Evolutionary conservation across 176 grass and related monocot genomes (phyloP), one percentile per base, ranked within the genome.

Genomic region (Aegilops sharonensis): DNA sequence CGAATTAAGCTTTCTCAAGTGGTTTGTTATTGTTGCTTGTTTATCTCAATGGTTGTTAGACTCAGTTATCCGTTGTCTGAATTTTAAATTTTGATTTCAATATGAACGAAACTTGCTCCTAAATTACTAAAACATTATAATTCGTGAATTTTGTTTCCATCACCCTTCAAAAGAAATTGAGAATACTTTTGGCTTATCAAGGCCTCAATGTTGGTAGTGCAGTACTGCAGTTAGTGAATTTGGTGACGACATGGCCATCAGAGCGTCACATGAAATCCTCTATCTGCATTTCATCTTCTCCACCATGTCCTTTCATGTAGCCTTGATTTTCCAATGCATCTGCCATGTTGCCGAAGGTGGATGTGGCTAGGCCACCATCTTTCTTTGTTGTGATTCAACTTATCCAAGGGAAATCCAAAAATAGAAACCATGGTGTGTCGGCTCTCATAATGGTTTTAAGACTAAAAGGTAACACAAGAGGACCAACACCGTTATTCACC

Each of bases 311-410:
- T 72, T 72, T 40, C 5, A 25, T 45, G 37, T 73, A 45, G 70
- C 70, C 36, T 25, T 45, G 37, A 73, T 73, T 73, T n/a, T 24
- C 70, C 2, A 10, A 73, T 21, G 37, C 42, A 24, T 73, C 31
- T 69, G 15, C 3, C 15, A 69, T 69, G 32, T 69, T 36, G n/a
- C 42, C 7, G 3, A 73, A 43, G n/a, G 70, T 73, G 37, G 3
- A 8, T 43, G 21, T 73, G 21, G 37, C 37, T 37, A 73, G 21
- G 37, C 21, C 36, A 73, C 35, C 11, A 73, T 43, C 70, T 73
- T 73, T 42, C 70, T 73, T 42, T 43, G 69, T 72, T 42, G 69
- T 72, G 69, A 43, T 72, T 72, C 36, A 72, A 13, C 21, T 72
- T 43, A 72, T 43, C 37, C 20, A 43, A 24, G n/a, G 21, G 69